Conservation (phyloP, 208 protist genomes). For the Trypanosoma brucei region DNA sequence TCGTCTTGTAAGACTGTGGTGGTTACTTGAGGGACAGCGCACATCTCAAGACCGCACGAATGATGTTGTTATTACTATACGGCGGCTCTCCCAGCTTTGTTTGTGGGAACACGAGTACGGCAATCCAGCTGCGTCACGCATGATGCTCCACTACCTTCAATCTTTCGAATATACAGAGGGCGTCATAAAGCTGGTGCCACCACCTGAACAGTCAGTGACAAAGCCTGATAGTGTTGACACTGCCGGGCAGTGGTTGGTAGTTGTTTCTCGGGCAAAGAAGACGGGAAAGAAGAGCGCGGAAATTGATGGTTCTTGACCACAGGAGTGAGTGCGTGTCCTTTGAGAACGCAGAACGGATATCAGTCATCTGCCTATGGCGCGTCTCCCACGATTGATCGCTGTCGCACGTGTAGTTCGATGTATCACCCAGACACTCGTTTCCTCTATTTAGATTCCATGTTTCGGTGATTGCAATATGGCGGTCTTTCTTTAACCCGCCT, state of each 20-base stretch:
- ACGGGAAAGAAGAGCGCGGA: neutral
- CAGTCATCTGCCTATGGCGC: too few relatives aligned
- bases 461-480: too few relatives aligned
- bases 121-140: constrained; percentile 23
- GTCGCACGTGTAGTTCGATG: too few relatives aligned
- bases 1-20: constrained; percentile 23
- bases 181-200: constrained; percentile 18
- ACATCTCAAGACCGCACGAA: neutral
- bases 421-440: too few relatives aligned
- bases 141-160: constrained; percentile 48
- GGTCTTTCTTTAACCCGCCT: too few relatives aligned
- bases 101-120: constrained; percentile 73
- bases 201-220: neutral
- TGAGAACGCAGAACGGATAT: too few relatives aligned
- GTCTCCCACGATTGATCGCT: too few relatives aligned
- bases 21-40: constrained; percentile 13
- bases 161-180: constrained; percentile 13
- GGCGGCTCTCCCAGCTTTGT: constrained; percentile 25
- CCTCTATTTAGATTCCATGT: too few relatives aligned
- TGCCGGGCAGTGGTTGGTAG: constrained; percentile 16
- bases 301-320: too few relatives aligned
- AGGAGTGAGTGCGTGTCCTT: too few relatives aligned
- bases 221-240: neutral
- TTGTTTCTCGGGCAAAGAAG: neutral
- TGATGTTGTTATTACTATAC: constrained; percentile 21